phyloP scores from a whole-genome alignment of 2,329 filamentous ascomycete species.

The Cercospora berteroae region DNA sequence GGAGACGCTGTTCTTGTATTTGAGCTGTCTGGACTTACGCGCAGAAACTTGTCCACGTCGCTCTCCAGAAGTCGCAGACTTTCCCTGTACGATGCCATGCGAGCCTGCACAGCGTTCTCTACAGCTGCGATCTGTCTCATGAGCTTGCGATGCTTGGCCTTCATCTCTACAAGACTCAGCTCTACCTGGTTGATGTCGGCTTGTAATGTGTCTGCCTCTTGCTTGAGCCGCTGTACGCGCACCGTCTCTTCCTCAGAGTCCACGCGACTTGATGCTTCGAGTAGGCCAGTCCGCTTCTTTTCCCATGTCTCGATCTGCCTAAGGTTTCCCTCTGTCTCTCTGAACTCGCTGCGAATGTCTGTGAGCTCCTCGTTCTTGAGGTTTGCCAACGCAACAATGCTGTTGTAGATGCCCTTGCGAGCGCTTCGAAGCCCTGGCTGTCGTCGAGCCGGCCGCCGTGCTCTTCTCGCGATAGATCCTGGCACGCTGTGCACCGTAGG shows the following conservation, averaged over 20 bases:
- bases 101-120: conserved; percentile 65
- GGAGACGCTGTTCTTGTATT: conserved; percentile 14
- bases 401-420: conserved; percentile 61
- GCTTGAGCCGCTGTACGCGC: conserved; percentile 52
- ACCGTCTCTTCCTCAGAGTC: conserved; percentile 58
- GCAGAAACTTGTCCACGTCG: conserved; percentile 60
- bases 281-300: conserved; percentile 55
- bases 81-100: conserved; percentile 68
- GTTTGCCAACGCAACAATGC: conserved; percentile 62
- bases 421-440: conserved; percentile 60
- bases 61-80: conserved; percentile 65
- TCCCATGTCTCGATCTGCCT: conserved; percentile 59
- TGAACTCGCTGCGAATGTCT: conserved; percentile 57
- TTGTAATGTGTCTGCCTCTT: conserved; percentile 55
- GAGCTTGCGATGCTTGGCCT: conserved; percentile 59
- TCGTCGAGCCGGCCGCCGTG: conserved; percentile 54
- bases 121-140: conserved; percentile 61
- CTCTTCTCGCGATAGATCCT: conserved; percentile 34
- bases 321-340: conserved; percentile 58
- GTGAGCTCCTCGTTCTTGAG: conserved; percentile 69
- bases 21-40: conserved; percentile 18
- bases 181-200: conserved; percentile 66
- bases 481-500: conserved; percentile 45
- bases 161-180: conserved; percentile 60
- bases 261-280: conserved; percentile 55